These are phyloP conservation scores for Mycena alexandri DNA, from an alignment of 768 basidiomycete species.

Conservation along the genomic window DNA sequence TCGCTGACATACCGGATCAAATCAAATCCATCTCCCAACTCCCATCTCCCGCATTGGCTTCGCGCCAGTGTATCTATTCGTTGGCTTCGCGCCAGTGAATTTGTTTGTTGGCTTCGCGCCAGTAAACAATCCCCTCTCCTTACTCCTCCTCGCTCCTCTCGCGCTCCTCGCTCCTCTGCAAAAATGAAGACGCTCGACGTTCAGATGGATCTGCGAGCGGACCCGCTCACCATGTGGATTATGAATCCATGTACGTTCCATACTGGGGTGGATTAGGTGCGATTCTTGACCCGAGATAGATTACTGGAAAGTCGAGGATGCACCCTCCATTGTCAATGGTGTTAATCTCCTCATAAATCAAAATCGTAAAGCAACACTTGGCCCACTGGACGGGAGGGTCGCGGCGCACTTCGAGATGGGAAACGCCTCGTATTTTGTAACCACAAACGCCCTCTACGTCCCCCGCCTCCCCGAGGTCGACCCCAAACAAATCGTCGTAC, in stretches of 20 bases:
- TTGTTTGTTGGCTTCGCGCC: constrained; percentile 12
- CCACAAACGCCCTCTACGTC: constrained; percentile 13
- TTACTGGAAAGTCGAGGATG: constrained; percentile 13
- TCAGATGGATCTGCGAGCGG: not conserved
- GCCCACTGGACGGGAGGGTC: constrained; percentile 11
- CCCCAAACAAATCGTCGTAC: constrained; percentile 5
- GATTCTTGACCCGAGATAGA: not conserved
- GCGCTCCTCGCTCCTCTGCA: too few relatives aligned
- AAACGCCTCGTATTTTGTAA: constrained; percentile 9
- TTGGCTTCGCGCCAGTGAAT: constrained; percentile 23
- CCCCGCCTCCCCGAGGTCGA: constrained; percentile 15
- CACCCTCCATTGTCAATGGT: not conserved
- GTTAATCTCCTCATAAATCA: constrained; percentile 11
- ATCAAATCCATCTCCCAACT: too few relatives aligned
- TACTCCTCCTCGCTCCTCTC: too few relatives aligned
- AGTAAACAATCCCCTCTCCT: not conserved
- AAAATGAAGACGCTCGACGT: constrained; percentile 2
- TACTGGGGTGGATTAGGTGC: not conserved
- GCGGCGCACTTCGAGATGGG: constrained; percentile 8
- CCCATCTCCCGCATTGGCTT: constrained; percentile 14
- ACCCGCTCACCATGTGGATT: constrained; percentile 17
- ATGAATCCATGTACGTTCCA: constrained; percentile 4
- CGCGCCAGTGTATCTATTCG: constrained; percentile 13
- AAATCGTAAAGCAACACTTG: not conserved
- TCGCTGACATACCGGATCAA: too few relatives aligned